phyloP scores from a whole-genome alignment of 2,329 filamentous ascomycete species.

The Diplodia seriata region DNA sequence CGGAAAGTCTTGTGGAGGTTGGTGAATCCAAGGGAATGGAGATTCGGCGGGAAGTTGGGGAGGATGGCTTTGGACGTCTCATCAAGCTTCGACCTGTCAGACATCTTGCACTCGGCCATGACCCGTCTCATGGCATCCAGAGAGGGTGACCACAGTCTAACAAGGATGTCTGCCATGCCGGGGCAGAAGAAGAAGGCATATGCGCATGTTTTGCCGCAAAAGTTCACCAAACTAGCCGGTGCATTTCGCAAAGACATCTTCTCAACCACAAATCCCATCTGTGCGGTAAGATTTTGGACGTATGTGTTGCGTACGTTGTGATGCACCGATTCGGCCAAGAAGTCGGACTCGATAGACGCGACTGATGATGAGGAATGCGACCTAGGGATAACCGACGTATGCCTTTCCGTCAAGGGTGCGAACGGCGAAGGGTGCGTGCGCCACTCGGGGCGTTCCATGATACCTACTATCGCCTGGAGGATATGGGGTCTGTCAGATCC shows the following conservation, averaged over 20 bases:
- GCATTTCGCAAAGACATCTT: constrained; percentile 83
- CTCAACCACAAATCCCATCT: constrained; percentile 86
- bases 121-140: constrained; percentile 73
- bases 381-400: constrained; percentile 52
- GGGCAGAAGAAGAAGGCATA: constrained; percentile 95
- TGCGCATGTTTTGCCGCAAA: constrained; percentile 87
- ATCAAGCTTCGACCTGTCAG: constrained; percentile 53
- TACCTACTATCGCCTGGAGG: constrained; percentile 76
- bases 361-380: constrained; percentile 65
- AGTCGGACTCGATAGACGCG: constrained; percentile 68
- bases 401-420: constrained; percentile 66
- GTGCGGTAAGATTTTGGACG: constrained; percentile 78
- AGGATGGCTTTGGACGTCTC: constrained; percentile 67
- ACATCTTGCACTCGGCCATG: constrained; percentile 72
- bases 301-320: constrained; percentile 92
- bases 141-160: constrained; percentile 79
- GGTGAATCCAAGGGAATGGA: constrained; percentile 67
- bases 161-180: constrained; percentile 81
- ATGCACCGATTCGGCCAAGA: constrained; percentile 76
- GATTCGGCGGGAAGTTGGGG: constrained; percentile 71
- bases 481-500: constrained; percentile 83
- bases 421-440: constrained; percentile 73
- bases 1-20: constrained; percentile 67
- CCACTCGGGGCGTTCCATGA: constrained; percentile 93
- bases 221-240: constrained; percentile 71